Conservation (phyloP, 805 yeast species). For the Candida nitratophila region DNA sequence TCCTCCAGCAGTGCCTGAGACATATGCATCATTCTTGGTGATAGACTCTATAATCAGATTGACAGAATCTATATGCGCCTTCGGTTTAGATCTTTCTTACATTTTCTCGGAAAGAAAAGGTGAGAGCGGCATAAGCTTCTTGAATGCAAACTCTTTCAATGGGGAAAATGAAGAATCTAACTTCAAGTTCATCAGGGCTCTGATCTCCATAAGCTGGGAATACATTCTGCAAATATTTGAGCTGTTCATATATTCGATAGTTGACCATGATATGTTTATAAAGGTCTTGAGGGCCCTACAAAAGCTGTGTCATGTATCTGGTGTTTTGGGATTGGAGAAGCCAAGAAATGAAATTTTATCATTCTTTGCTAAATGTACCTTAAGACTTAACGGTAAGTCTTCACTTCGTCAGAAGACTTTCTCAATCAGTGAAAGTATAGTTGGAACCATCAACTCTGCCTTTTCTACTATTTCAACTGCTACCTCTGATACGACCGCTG, state of each 20-base stretch:
- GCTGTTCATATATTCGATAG: conserved; percentile 52
- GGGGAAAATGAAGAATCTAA: conserved; percentile 6
- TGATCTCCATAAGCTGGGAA: conserved; percentile 31
- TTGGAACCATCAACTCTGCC: conserved; percentile 41
- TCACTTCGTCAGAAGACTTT: conserved; percentile 28
- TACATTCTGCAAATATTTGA: conserved; percentile 37
- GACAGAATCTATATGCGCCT: conserved; percentile 63
- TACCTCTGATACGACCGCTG: conserved; percentile 17
- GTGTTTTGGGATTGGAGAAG: conserved; percentile 51
- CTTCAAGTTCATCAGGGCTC: conserved; percentile 12
- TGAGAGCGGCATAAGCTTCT: conserved; percentile 11
- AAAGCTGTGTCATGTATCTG: conserved; percentile 75
- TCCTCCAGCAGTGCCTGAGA: conserved; percentile 60
- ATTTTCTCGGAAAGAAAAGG: conserved; percentile 2
- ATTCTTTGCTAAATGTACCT: conserved; percentile 38
- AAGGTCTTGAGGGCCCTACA: conserved; percentile 66
- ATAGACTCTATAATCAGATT: conserved; percentile 44
- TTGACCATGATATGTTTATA: conserved; percentile 69
- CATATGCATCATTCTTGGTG: conserved; percentile 56
- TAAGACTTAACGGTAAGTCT: conserved; percentile 30
- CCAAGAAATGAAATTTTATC: conserved; percentile 52
- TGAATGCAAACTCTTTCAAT: conserved; percentile 13
- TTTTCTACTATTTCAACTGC: conserved; percentile 28
- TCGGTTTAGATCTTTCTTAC: conserved; percentile 36
- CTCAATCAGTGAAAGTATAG: conserved; percentile 44